Percentiles rank a stretch among this genome's conserved stretches.
These are phyloP conservation scores for Parietaria judaica DNA, from an alignment of 306 rosid genomes.

Conservation along the genomic window DNA sequence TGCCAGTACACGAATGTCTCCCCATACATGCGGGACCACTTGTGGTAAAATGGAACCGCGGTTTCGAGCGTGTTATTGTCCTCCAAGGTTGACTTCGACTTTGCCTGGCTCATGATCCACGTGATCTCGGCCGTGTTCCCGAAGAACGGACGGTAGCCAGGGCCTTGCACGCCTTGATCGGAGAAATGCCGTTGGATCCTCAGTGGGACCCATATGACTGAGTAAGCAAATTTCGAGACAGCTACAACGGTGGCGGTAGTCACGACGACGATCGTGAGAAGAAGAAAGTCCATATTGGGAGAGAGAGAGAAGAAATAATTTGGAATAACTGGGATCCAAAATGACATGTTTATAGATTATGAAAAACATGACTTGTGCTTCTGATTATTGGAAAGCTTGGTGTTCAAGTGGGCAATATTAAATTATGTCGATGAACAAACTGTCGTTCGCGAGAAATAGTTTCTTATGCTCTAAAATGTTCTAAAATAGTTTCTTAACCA, in stretches of 20 bases:
- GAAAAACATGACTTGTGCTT: too few relatives aligned
- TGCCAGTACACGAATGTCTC: constrained; percentile 64
- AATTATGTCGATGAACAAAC: too few relatives aligned
- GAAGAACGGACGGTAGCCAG: constrained; percentile 50
- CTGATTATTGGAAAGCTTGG: too few relatives aligned
- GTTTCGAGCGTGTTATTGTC: constrained; percentile 32
- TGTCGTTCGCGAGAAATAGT: too few relatives aligned
- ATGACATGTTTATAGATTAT: too few relatives aligned
- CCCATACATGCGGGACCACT: constrained; percentile 59
- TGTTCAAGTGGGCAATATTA: too few relatives aligned
- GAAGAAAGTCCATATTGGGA: too few relatives aligned
- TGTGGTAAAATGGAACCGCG: constrained; percentile 45
- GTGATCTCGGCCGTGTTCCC: constrained; percentile 54
- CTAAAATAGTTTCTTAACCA: too few relatives aligned
- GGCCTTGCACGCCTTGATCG: constrained; percentile 59
- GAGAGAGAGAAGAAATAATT: too few relatives aligned
- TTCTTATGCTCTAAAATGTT: too few relatives aligned
- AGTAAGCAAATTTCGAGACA: constrained; percentile 3
- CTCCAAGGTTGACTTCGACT: constrained; percentile 17
- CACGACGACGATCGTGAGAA: too few relatives aligned
- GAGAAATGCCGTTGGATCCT: constrained; percentile 34
- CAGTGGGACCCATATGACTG: constrained; percentile 49
- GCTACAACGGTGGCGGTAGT: constrained; percentile 9
- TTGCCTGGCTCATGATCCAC: constrained; percentile 32
- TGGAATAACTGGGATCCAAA: too few relatives aligned